Evolutionary conservation across 352 stramenopile genomes (phyloP).

Genomic region (Phytophthora hibernalis): DNA sequence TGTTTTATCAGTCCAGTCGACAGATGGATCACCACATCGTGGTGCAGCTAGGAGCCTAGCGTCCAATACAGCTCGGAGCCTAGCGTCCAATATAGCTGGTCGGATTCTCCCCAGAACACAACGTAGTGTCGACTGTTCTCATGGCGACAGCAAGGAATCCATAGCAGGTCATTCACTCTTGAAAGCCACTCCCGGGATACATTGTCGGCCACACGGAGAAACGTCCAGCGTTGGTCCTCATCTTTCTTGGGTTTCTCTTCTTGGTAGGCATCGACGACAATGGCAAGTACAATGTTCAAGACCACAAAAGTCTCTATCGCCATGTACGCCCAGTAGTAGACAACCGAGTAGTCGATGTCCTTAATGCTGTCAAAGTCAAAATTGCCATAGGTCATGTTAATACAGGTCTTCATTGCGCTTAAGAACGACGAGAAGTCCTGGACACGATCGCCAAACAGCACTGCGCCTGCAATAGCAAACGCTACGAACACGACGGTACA

Average conservation of each 20-base stretch:
- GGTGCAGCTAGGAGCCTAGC: conserved; percentile 6
- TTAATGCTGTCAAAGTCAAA: conserved; percentile 67
- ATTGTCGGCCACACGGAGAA: conserved; percentile 35
- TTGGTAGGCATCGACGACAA: conserved; percentile 68
- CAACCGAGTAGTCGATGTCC: conserved; percentile 50
- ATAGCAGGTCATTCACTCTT: conserved; percentile 30
- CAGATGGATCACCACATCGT: not conserved
- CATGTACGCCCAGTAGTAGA: conserved; percentile 79
- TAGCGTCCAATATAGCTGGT: conserved; percentile 25
- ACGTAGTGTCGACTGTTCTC: conserved; percentile 20
- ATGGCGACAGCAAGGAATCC: conserved; percentile 13
- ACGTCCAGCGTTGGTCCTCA: conserved; percentile 39
- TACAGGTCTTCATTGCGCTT: conserved; percentile 56
- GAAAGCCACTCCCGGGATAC: conserved; percentile 32
- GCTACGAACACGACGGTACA: conserved; percentile 64
- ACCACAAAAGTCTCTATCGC: conserved; percentile 70
- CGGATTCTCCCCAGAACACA: conserved; percentile 37
- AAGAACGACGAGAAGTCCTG: conserved; percentile 54
- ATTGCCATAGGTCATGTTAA: conserved; percentile 75
- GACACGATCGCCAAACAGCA: conserved; percentile 67
- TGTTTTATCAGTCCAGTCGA: conserved; percentile 23
- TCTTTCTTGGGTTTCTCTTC: conserved; percentile 47
- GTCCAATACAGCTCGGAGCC: conserved; percentile 25
- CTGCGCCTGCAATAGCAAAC: conserved; percentile 50
- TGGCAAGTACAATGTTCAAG: conserved; percentile 81